Evolutionary conservation across 768 basidiomycete species (phyloP), one percentile per base, ranked within the genome.

Genomic region (Symmetrospora coprosmae): DNA sequence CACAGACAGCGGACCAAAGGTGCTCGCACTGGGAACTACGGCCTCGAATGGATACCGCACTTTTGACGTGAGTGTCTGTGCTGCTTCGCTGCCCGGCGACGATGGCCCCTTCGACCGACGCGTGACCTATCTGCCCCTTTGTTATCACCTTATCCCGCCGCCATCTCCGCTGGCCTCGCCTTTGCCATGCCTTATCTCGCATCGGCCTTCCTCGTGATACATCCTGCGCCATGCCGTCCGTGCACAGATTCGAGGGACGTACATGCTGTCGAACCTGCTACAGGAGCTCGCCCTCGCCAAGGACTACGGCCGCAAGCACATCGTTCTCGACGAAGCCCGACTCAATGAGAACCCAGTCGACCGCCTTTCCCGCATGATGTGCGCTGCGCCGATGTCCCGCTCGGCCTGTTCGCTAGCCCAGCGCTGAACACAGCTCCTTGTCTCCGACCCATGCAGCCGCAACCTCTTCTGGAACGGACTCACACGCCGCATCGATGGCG

Each of bases 391-490:
- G 13, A 8, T 7, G n/a, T n/a, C 35, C 35, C 35, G 9, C 35
- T 9, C n/a, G 43, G 23, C 9, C 43, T 45, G 23, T 7, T n/a
- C 8, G 43, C 4, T 3, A n/a, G n/a, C n/a, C n/a, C n/a, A n/a
- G n/a, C n/a, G n/a, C n/a, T n/a, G n/a, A n/a, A n/a, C n/a, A n/a
- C n/a, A n/a, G n/a, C n/a, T n/a, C n/a, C n/a, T n/a, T n/a, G n/a
- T n/a, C 4, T 9, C 43, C 23, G n/a, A n/a, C n/a, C n/a, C n/a
- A n/a, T n/a, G 35, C 28, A 67, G 65, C 43, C 64, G 64, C 72
- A 82, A 90, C 73, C 91, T 89, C 2, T 99, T 99, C 76, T 99
- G 92, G 92, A 87, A 94, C 71, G 87, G 90, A 6, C 78, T 99
- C 52, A 99, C 94, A 1, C 82, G 92, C 50, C 82, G 91, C 39